Evolutionary conservation across 352 stramenopile genomes (phyloP).

Genomic region (Globisporangium rhizosaccharum): DNA sequence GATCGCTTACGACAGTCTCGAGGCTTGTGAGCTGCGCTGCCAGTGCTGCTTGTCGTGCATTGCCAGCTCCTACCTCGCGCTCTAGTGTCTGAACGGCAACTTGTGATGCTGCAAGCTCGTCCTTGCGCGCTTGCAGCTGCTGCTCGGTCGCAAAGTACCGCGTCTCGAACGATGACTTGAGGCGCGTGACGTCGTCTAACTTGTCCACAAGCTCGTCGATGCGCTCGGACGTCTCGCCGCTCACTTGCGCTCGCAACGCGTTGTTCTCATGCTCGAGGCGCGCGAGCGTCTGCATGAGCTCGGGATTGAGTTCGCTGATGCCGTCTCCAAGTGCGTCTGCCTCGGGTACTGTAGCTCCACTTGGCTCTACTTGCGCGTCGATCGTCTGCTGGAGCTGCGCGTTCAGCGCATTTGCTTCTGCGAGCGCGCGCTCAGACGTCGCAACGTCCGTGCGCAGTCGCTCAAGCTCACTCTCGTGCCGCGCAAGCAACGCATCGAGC

Average conservation of each 20-base stretch:
- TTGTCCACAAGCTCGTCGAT: constrained; percentile 56
- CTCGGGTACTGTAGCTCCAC: not conserved
- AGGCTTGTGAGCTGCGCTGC: not conserved
- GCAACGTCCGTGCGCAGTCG: constrained; percentile 26
- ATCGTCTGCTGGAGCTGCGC: constrained; percentile 46
- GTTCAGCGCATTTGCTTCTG: constrained; percentile 36
- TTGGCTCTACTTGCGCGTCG: constrained; percentile 15
- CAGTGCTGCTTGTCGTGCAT: not conserved
- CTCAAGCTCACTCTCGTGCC: constrained; percentile 27
- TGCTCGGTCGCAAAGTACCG: constrained; percentile 59
- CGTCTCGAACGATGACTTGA: constrained; percentile 69
- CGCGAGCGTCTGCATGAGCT: constrained; percentile 58
- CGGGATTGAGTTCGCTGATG: constrained; percentile 62
- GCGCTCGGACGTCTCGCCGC: constrained; percentile 43
- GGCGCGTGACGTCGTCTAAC: constrained; percentile 40
- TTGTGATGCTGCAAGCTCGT: constrained; percentile 5
- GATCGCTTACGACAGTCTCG: not conserved
- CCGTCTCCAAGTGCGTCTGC: constrained; percentile 16
- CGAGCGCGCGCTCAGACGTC: constrained; percentile 20
- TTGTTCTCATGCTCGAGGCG: constrained; percentile 57
- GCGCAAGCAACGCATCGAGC: constrained; percentile 31
- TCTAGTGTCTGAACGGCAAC: constrained; percentile 1
- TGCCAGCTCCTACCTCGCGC: not conserved
- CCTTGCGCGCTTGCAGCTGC: constrained; percentile 6
- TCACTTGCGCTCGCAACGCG: constrained; percentile 38